phyloP scores from a whole-genome alignment of 768 basidiomycete genomes.

The Pseudohyphozyma bogoriensis region DNA sequence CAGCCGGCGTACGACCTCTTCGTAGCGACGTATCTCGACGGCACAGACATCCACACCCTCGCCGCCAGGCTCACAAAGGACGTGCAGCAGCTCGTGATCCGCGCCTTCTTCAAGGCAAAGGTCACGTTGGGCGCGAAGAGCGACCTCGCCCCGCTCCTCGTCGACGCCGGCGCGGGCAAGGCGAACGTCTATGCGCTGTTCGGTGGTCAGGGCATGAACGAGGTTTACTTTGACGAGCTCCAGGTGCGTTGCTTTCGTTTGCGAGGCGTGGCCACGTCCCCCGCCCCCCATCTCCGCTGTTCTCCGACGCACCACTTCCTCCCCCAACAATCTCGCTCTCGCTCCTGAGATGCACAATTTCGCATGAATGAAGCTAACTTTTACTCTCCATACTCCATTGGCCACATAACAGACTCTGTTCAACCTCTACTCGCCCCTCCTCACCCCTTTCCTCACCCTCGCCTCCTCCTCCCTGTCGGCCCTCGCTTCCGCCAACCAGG shows the following conservation, averaged over 20 bases:
- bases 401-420: conserved; percentile 83
- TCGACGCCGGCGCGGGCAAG: conserved; percentile 45
- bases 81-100: conserved; percentile 62
- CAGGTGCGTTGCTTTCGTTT: conserved; percentile 51
- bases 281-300: no score
- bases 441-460: conserved; percentile 58
- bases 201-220: conserved; percentile 95
- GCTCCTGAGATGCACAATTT: no score
- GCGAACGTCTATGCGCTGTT: conserved; percentile 70
- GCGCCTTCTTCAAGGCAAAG: conserved; percentile 68
- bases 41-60: conserved; percentile 71
- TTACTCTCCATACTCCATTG: no score
- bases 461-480: conserved; percentile 51
- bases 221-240: conserved; percentile 93
- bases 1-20: conserved; percentile 67
- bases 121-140: conserved; percentile 52
- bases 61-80: conserved; percentile 64
- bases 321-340: no score
- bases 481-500: conserved; percentile 43
- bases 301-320: conserved; percentile 59
- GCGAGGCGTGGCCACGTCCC: no score
- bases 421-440: conserved; percentile 82
- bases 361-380: no score
- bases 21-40: conserved; percentile 58
- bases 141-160: conserved; percentile 48